Evolutionary conservation across 257 asterid species (phyloP).

Genomic region (Fraxinus anomala): DNA sequence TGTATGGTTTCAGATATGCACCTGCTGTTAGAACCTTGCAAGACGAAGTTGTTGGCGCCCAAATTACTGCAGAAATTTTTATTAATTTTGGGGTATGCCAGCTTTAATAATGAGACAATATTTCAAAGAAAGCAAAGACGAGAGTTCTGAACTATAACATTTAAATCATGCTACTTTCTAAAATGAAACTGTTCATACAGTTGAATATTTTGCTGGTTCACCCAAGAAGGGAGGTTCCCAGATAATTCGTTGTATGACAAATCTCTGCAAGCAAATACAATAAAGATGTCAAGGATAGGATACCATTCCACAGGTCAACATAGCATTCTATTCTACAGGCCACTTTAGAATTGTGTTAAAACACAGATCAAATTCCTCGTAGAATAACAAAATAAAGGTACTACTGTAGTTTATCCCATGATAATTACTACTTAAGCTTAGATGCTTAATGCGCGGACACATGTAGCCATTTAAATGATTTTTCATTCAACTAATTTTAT

Average conservation of each 20-base stretch:
- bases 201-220: conserved; percentile 41
- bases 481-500: not conserved
- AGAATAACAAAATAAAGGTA: not conserved
- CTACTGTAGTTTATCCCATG: not conserved
- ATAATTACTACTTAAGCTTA: not conserved
- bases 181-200: conserved; percentile 41
- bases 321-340: not conserved
- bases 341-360: not conserved
- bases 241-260: conserved; percentile 71
- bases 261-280: conserved; percentile 50
- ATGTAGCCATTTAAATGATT: not conserved
- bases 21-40: conserved; percentile 33
- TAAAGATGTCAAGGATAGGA: not conserved
- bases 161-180: no score
- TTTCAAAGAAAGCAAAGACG: not conserved
- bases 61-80: conserved; percentile 33
- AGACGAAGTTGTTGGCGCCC: conserved; percentile 44
- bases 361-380: not conserved
- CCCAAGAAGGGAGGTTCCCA: conserved; percentile 83
- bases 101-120: not conserved
- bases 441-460: no score
- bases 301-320: not conserved
- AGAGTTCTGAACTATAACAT: not conserved
- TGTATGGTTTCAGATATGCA: conserved; percentile 9
- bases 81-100: conserved; percentile 8